Conservation (phyloP, 495 filamentous ascomycete species). For the Saxispiralis lemnorum region DNA sequence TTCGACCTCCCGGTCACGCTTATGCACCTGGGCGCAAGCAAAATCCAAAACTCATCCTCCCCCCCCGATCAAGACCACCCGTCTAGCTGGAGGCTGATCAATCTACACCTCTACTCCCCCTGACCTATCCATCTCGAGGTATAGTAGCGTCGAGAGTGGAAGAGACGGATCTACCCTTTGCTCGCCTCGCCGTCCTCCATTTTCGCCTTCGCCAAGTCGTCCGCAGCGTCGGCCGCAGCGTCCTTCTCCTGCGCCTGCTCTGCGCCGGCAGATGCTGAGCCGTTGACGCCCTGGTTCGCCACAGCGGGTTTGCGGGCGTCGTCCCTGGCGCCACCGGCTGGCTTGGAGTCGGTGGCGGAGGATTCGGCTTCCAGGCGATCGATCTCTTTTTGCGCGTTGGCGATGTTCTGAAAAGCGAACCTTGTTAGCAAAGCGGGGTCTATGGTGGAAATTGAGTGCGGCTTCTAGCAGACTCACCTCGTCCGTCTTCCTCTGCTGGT, state of each 20-base stretch:
- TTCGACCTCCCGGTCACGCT: no score
- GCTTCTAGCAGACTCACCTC: conserved; percentile 41
- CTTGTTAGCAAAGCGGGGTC: no score
- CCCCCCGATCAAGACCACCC: no score
- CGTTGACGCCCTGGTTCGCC: conserved; percentile 34
- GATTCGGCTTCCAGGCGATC: conserved; percentile 41
- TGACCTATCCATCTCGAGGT: no score
- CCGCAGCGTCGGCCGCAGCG: conserved; percentile 35
- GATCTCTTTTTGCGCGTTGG: conserved; percentile 51
- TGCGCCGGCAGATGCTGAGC: conserved; percentile 32
- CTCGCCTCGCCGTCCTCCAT: conserved; percentile 32
- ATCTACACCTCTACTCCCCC: no score
- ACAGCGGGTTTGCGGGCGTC: conserved; percentile 36
- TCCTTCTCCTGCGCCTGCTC: conserved; percentile 43
- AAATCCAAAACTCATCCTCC: no score
- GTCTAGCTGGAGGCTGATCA: no score
- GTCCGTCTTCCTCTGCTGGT: conserved; percentile 79
- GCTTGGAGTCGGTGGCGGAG: conserved; percentile 22
- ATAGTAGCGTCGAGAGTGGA: no score
- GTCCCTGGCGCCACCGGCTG: conserved; percentile 22
- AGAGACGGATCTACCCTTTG: no score
- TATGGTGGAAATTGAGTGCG: neutral
- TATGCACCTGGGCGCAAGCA: no score
- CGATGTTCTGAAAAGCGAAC: conserved; percentile 69
- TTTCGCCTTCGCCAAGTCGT: conserved; percentile 40